Evolutionary conservation across 768 basidiomycete genomes (phyloP).

Genomic region (Mycena pura): DNA sequence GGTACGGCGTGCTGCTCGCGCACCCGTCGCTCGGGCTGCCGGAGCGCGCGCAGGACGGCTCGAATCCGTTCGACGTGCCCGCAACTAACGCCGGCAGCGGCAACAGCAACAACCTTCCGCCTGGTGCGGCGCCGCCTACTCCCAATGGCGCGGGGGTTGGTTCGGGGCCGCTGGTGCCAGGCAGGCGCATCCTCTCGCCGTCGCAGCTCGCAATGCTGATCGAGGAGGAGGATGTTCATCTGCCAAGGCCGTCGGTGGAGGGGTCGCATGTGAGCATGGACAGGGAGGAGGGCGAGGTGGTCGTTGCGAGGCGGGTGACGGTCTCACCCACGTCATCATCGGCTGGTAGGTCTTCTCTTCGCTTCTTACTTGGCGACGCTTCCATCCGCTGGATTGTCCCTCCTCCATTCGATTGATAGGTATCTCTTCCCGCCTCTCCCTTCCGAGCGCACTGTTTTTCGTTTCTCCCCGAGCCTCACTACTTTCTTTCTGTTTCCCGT

Average conservation of each 20-base stretch:
- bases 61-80: neutral
- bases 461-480: too few relatives aligned
- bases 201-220: conserved; percentile 22
- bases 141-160: neutral
- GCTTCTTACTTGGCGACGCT: too few relatives aligned
- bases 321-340: neutral
- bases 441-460: neutral
- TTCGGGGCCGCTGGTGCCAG: neutral
- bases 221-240: conserved; percentile 14
- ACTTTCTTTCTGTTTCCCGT: neutral
- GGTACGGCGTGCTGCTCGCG: conserved; percentile 26
- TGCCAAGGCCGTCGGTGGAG: conserved; percentile 3
- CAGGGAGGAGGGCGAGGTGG: conserved; percentile 18
- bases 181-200: conserved; percentile 22
- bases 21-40: conserved; percentile 17
- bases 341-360: neutral
- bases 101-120: conserved; percentile 11
- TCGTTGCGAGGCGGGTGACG: conserved; percentile 10
- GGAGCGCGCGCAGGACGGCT: neutral
- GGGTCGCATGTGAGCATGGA: neutral
- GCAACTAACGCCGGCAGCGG: neutral
- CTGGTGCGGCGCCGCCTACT: conserved; percentile 7
- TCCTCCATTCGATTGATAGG: neutral
- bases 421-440: neutral
- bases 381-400: neutral